Conservation (phyloP, 352 stramenopile species). For the Pythium rishiriense region DNA sequence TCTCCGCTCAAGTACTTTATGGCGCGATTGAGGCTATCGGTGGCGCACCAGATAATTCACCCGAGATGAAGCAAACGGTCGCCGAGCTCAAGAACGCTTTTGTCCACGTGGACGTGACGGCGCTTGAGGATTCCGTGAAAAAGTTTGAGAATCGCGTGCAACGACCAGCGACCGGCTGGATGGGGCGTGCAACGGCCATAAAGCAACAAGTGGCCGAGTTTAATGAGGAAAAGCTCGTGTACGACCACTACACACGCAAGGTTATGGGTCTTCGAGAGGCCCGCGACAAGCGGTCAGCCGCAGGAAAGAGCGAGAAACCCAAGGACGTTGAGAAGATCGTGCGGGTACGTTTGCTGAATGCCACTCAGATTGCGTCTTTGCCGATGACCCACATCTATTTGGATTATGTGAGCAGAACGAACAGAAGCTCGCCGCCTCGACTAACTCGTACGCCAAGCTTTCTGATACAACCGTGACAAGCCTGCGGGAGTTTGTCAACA, state of each 20-base stretch:
- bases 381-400: neutral
- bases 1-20: slow-evolving; percentile 53
- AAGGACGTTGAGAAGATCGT: slow-evolving; percentile 79
- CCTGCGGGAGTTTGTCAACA: slow-evolving; percentile 60
- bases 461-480: slow-evolving; percentile 62
- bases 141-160: slow-evolving; percentile 67
- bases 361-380: neutral
- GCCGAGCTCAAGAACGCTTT: slow-evolving; percentile 61
- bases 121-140: slow-evolving; percentile 48
- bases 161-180: slow-evolving; percentile 55
- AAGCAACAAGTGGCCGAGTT: slow-evolving; percentile 52
- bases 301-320: slow-evolving; percentile 60
- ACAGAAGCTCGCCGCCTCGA: slow-evolving; percentile 69
- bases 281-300: slow-evolving; percentile 54
- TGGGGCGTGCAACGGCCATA: slow-evolving; percentile 42
- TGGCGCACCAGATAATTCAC: slow-evolving; percentile 35
- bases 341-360: slow-evolving; percentile 33
- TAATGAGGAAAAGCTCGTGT: slow-evolving; percentile 66
- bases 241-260: slow-evolving; percentile 83
- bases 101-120: slow-evolving; percentile 55
- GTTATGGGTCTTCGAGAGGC: slow-evolving; percentile 60
- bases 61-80: slow-evolving; percentile 66
- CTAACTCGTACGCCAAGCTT: slow-evolving; percentile 62
- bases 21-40: slow-evolving; percentile 53
- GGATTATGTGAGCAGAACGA: slow-evolving; percentile 44